Evolutionary conservation across 139 green algal genomes (phyloP).

Genomic region (Tetradesmus obliquus): DNA sequence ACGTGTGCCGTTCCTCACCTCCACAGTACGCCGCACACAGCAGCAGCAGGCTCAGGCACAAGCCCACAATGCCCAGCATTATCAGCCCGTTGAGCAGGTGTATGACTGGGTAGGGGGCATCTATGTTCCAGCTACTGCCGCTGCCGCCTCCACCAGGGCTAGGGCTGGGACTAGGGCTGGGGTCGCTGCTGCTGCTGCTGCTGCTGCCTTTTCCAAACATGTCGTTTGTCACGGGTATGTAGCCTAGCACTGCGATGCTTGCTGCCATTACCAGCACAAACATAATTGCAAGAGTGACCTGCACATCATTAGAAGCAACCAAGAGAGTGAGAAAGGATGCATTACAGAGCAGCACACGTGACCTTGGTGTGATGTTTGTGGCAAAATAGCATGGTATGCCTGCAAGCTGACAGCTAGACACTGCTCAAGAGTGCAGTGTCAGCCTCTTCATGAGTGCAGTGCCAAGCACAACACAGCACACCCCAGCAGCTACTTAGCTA

Average conservation of each 20-base stretch:
- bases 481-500: too few relatives aligned
- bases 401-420: too few relatives aligned
- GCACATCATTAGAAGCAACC: background rate
- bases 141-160: background rate
- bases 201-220: background rate
- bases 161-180: background rate
- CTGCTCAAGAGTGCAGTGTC: too few relatives aligned
- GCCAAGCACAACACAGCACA: too few relatives aligned
- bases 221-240: conserved; percentile 6
- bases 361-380: too few relatives aligned
- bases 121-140: background rate
- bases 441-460: too few relatives aligned
- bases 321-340: background rate
- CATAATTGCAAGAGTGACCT: background rate
- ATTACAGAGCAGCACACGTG: background rate
- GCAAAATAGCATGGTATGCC: too few relatives aligned
- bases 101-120: background rate
- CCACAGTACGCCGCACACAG: background rate
- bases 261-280: background rate
- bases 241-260: conserved; percentile 16
- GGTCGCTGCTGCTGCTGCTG: background rate
- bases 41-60: conserved; percentile 9
- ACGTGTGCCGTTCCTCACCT: background rate
- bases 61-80: conserved; percentile 25
- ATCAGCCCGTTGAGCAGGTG: conserved; percentile 42